A percentile compares a stretch with the other conserved stretches of the same genome.
These are phyloP conservation scores for Chenopodium formosanum DNA, from an alignment of 148 eudicot species.

Conservation along the genomic window DNA sequence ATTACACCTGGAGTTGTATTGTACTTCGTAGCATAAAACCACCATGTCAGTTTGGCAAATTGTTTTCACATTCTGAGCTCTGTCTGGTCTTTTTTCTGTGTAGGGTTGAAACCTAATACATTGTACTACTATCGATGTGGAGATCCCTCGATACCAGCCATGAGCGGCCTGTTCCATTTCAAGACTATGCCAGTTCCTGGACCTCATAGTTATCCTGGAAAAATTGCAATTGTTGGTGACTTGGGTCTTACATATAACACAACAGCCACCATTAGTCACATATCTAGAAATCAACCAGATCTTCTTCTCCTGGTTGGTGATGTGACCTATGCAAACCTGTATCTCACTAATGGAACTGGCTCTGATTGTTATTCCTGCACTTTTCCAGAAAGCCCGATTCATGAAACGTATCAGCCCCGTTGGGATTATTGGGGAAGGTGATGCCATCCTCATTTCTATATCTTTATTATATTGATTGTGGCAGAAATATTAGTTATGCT, in stretches of 20 bases:
- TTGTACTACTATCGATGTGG: slow-evolving; percentile 83
- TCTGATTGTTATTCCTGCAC: slow-evolving; percentile 90
- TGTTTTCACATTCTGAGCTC: background rate
- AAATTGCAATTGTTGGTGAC: slow-evolving; percentile 83
- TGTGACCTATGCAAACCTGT: slow-evolving; percentile 80
- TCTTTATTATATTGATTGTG: background rate
- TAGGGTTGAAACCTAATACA: slow-evolving; percentile 67
- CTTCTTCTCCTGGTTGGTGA: slow-evolving; percentile 86
- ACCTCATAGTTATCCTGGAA: slow-evolving; percentile 60
- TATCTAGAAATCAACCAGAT: slow-evolving; percentile 70
- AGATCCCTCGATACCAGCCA: slow-evolving; percentile 68
- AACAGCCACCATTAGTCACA: slow-evolving; percentile 68
- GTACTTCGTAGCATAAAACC: background rate
- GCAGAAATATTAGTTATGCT: background rate
- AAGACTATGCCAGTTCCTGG: slow-evolving; percentile 79
- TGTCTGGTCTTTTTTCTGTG: background rate
- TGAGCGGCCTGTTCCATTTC: slow-evolving; percentile 59
- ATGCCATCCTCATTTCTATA: background rate
- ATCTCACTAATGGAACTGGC: slow-evolving; percentile 88
- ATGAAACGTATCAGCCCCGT: slow-evolving; percentile 95
- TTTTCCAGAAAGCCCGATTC: slow-evolving; percentile 81
- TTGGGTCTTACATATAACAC: slow-evolving; percentile 87
- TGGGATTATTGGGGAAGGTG: slow-evolving; percentile 99
- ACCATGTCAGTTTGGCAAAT: background rate
- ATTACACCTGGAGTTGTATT: background rate